Evolutionary conservation across 1,284 basidiomycete genomes (phyloP).

Genomic region (Melanopsichium pennsylvanicum): DNA sequence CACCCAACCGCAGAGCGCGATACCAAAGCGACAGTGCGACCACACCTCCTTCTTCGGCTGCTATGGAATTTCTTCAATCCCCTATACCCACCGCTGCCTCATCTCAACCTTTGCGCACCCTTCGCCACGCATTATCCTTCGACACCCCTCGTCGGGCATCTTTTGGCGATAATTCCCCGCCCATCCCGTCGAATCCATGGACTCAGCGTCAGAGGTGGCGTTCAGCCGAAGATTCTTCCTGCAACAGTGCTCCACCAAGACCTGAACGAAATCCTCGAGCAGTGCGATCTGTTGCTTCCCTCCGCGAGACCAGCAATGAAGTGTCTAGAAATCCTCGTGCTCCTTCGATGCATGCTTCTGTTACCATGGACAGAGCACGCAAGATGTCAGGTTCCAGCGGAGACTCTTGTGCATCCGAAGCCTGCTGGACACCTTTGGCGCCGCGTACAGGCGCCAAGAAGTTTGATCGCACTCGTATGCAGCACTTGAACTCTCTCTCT

Average conservation of each 20-base stretch:
- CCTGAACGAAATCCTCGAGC: not conserved
- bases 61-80: constrained; percentile 17
- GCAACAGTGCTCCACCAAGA: not conserved
- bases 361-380: not conserved
- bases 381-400: constrained; percentile 4
- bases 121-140: constrained; percentile 10
- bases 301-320: constrained; percentile 1
- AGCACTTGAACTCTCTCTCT: not conserved
- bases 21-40: constrained; percentile 1
- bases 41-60: constrained; percentile 13
- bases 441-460: constrained; percentile 22
- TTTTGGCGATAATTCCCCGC: not conserved
- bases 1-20: not conserved
- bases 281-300: constrained; percentile 7
- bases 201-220: constrained; percentile 11
- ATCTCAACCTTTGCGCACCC: not conserved
- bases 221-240: constrained; percentile 3
- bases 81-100: constrained; percentile 1
- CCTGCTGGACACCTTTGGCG: constrained; percentile 13
- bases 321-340: not conserved
- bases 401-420: constrained; percentile 4
- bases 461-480: constrained; percentile 14
- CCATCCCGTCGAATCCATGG: not conserved
- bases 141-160: constrained; percentile 1
- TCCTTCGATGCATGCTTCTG: not conserved